Evolutionary conservation across 768 basidiomycete genomes (phyloP).

Genomic region (Lactarius trivialis): DNA sequence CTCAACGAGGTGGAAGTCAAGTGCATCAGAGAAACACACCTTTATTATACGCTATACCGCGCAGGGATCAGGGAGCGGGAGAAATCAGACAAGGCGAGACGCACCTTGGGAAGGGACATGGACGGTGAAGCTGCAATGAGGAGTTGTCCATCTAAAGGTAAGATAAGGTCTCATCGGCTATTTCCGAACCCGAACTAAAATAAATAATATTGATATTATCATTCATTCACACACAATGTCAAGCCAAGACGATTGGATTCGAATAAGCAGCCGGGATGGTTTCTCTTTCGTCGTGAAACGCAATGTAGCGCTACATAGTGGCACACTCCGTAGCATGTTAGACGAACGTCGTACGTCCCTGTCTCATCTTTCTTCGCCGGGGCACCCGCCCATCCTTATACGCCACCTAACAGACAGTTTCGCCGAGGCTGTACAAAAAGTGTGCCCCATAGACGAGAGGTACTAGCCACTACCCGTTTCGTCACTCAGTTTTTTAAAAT

Average conservation of each 20-base stretch:
- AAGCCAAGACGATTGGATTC: slow-evolving; percentile 56
- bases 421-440: slow-evolving; percentile 64
- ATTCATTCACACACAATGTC: slow-evolving; percentile 8
- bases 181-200: not conserved
- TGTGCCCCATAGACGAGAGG: slow-evolving; percentile 68
- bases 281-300: slow-evolving; percentile 74
- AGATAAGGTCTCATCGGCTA: slow-evolving; percentile 3
- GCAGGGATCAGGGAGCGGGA: not conserved
- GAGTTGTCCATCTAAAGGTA: not conserved
- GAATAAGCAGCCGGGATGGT: slow-evolving; percentile 70
- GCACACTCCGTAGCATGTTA: slow-evolving; percentile 76
- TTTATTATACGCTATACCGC: slow-evolving; percentile 46
- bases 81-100: not conserved
- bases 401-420: slow-evolving; percentile 49
- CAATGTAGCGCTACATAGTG: slow-evolving; percentile 70
- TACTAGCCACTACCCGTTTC: slow-evolving; percentile 37
- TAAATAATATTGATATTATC: not conserved
- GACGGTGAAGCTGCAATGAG: not conserved
- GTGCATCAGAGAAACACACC: slow-evolving; percentile 29
- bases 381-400: slow-evolving; percentile 6
- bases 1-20: not conserved
- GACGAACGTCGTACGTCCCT: slow-evolving; percentile 54
- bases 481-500: not conserved
- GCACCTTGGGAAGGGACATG: slow-evolving; percentile 53
- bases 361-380: not conserved